Evolutionary conservation across 306 rosid species (phyloP), one percentile per base, ranked within the genome.

Genomic region (Hippophae rhamnoides): DNA sequence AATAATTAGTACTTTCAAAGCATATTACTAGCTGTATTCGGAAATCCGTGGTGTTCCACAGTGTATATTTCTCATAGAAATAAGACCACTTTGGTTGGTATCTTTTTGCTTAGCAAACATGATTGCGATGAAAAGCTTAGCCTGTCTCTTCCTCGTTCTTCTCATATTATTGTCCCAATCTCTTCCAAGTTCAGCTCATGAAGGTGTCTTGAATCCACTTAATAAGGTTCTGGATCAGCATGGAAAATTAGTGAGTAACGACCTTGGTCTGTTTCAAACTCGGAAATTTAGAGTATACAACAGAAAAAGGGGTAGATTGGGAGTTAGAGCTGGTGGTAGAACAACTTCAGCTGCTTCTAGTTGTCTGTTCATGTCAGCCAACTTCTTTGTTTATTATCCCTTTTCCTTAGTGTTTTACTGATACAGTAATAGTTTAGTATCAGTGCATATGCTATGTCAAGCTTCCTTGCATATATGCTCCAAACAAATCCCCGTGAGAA

Each of bases 171-270:
- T 40, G 43, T 67, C 58, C 59, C 49, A 58, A 8, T 58, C 64
- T 49, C 61, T 63, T 49, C 71, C 60, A 38, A 63, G 64, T 47
- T 67, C 68, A 10, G 71, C 74, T 46, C 46, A 57, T 61, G 61
- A 47, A 13, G 31, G 41, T 13, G 48, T 11, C 7, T 40, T 51
- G 54, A 40, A 56, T 60, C 56, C 54, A 25, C 45, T 5, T 45
- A 38, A 23, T 23, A 47, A 31, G 41, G 63, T 58, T 58, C 51
- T 46, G 25, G 52, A 53, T 46, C 60, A 49, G 14, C 43, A 47
- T 54, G 41, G 25, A 26, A 57, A 50, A 43, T 13, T 57, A 14
- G 55, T 26, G 23, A 58, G 18, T 45, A 6, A 13, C 7, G 54
- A 44, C 14, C 11, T 10, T 12, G 9, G 7, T 13, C 8, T 44